Conservation (phyloP, 106 monocot genomes). For the Posidonia australis region DNA sequence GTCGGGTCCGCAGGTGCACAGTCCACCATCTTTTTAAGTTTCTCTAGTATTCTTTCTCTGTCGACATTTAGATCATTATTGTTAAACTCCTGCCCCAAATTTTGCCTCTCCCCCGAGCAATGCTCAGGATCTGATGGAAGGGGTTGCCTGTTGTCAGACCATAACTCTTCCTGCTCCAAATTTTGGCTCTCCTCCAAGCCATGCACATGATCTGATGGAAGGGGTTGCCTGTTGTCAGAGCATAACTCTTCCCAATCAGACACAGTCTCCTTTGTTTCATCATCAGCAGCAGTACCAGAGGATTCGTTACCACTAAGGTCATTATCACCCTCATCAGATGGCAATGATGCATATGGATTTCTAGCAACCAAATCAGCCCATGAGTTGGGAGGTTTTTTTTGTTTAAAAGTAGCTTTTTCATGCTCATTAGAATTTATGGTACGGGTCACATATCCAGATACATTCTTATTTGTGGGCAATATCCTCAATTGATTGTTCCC, state of each 20-base stretch:
- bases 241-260: neutral
- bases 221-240: neutral
- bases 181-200: neutral
- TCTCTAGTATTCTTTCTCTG: neutral
- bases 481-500: neutral
- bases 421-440: neutral
- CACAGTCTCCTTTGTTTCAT: conserved; percentile 2
- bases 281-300: neutral
- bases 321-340: neutral
- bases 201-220: neutral
- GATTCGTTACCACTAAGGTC: neutral
- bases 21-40: conserved; percentile 3
- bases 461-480: neutral
- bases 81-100: neutral
- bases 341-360: neutral
- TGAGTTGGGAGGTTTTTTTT: neutral
- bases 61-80: neutral
- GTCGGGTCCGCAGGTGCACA: neutral
- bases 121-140: neutral
- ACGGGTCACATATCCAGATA: neutral
- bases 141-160: neutral
- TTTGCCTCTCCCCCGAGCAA: neutral
- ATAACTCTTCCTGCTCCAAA: neutral
- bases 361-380: neutral
- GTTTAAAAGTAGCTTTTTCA: neutral